These are phyloP conservation scores for Colletotrichum cuscutae DNA, from an alignment of 2,329 filamentous ascomycete species.

Conservation along the genomic window DNA sequence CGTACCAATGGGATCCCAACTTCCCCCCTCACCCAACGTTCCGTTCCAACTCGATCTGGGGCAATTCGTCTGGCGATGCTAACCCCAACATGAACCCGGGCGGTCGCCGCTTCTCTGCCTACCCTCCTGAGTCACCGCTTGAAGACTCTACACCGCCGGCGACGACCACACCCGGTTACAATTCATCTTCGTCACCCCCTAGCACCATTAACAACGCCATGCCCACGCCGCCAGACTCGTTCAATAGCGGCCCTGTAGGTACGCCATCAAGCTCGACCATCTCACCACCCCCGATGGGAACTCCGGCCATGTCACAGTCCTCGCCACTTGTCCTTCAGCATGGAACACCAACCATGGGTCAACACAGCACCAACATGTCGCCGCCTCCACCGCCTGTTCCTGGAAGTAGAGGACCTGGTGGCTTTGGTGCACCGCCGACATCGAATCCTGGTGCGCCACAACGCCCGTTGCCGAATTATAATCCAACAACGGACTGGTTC, in stretches of 20 bases:
- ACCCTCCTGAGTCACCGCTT: slow-evolving; percentile 64
- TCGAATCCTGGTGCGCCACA: slow-evolving; percentile 45
- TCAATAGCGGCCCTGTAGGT: slow-evolving; percentile 34
- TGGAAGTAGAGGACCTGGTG: slow-evolving; percentile 38
- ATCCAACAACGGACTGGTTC: slow-evolving; percentile 61
- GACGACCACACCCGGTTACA: slow-evolving; percentile 38
- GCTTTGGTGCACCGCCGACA: slow-evolving; percentile 52
- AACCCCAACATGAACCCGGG: slow-evolving; percentile 36
- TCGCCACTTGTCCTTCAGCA: slow-evolving; percentile 41
- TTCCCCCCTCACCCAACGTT: slow-evolving; percentile 63
- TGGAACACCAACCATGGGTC: slow-evolving; percentile 17
- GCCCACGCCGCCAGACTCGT: slow-evolving; percentile 57
- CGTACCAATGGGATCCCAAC: slow-evolving; percentile 55
- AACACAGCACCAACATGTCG: slow-evolving; percentile 43
- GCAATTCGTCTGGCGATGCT: slow-evolving; percentile 65
- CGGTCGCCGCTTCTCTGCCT: slow-evolving; percentile 71
- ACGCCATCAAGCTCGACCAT: slow-evolving; percentile 26
- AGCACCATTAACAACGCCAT: slow-evolving; percentile 39
- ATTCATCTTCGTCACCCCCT: slow-evolving; percentile 36
- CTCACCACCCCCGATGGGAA: slow-evolving; percentile 25
- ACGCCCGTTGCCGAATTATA: slow-evolving; percentile 54
- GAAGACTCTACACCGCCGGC: slow-evolving; percentile 50
- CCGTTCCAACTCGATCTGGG: slow-evolving; percentile 74
- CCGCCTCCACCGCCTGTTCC: slow-evolving; percentile 39
- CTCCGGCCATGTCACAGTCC: slow-evolving; percentile 42